Base-by-base conservation (phyloP, 1,139 yeast genomes). In the Blastobotrys apis region DNA sequence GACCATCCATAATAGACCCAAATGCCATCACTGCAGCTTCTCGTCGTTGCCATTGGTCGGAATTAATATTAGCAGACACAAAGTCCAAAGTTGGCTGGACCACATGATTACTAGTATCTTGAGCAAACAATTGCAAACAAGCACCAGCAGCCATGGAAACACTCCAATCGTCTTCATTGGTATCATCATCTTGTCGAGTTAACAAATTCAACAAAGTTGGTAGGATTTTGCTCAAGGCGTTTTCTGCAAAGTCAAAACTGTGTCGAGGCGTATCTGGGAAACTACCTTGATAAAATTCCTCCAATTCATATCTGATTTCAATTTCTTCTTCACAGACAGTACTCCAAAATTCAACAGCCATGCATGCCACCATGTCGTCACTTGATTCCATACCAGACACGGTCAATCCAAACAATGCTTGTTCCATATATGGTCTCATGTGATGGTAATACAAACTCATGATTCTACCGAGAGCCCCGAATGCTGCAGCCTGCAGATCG, bases 11-110 rank as follows among this genome's bases (percentile, higher is more conserved):
- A 49, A 92, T 87, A 6, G 97, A 88, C 31, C 98, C 98, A 65
- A 92, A 92, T 0, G 98, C 97, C 98, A 92, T 92, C 5, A 92
- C 97, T 0, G 97, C 94, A 20, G 98, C 97, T 68, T 92, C 98
- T 58, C 96, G 81, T 47, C 78, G 70, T 66, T 94, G 80, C 98
- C 98, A 92, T 53, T 77, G 74, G 8, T 65, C 58, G 25, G 75
- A 67, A 8, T 67, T 65, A 45, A 92, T 75, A 60, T 86, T 84
- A 36, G 77, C 73, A 54, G 83, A 90, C 30, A 92, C 96, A 69
- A 88, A 92, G 46, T 74, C 75, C 51, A 92, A 70, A 4, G 95
- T 86, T 38, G 94, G 92, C 51, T 80, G 84, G 36, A 90, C 88
- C 41, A 92, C 88, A 55, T 81, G 81, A 60, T 84, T 81, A 13